Evolutionary conservation across 805 yeast genomes (phyloP), one percentile per base, ranked within the genome.

Genomic region (Metschnikowia colocasiae): DNA sequence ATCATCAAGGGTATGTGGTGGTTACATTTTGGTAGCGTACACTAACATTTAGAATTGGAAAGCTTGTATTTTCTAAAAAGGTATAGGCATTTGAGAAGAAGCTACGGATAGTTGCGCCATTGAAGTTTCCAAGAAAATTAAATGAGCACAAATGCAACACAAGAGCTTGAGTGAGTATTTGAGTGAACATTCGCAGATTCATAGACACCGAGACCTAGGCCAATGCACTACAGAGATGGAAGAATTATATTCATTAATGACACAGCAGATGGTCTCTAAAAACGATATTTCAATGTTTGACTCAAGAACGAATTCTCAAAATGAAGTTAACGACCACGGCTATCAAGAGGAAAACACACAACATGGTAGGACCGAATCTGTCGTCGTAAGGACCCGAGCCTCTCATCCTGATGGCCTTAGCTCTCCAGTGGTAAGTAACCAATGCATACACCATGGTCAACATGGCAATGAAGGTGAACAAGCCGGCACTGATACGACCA

Each of bases 341-440:
- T 40, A 90, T 81, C 54, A 94, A 75, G 60, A 94, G 76, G 73
- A 94, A 94, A 74, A 92, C 78, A 72, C 99, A 94, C 59, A 94
- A 79, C 87, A 92, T 84, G 13, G 99, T 95, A 40, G 99, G 99
- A 38, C 99, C 99, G 57, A 94, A 85, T 64, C 99, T 82, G 69
- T 94, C 99, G 63, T 94, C 99, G 65, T 94, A 94, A n/a, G 99
- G 99, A 40, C 99, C 99, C 12, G 96, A 82, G 35, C 99, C 99
- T 69, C 98, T 84, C 71, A 92, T 80, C 69, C 99, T 84, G 58
- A 94, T 94, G 50, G 99, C 99, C 64, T 91, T 89, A 1, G 99
- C 99, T 75, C 99, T 87, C 99, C 99, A 95, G 69, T 94, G 99
- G 68, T 94, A 94, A 10, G 98, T 94, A 40, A 89, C 79, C 52